Percentiles rank a stretch among this genome's conserved stretches.
Evolutionary conservation across 1,284 basidiomycete species (phyloP).

Genomic region (Ustilago bromivora): DNA sequence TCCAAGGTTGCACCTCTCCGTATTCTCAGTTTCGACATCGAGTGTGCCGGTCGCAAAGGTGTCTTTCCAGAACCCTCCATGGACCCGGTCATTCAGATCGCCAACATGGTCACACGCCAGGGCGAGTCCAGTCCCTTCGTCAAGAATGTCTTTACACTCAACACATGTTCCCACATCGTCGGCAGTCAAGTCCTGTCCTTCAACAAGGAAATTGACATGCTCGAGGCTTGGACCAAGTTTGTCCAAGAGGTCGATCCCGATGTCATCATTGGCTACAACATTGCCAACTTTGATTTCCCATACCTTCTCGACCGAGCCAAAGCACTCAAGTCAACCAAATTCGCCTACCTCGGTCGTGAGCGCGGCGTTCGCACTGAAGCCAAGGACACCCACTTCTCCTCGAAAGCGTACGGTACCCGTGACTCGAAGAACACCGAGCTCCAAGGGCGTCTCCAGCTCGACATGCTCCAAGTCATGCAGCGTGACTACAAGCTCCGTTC

Average conservation of each 20-base stretch:
- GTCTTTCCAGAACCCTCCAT: constrained; percentile 66
- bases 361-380: constrained; percentile 64
- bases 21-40: constrained; percentile 69
- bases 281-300: constrained; percentile 69
- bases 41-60: constrained; percentile 69
- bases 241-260: constrained; percentile 68
- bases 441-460: constrained; percentile 68
- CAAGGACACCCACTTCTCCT: constrained; percentile 69
- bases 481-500: constrained; percentile 69
- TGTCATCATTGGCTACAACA: constrained; percentile 69
- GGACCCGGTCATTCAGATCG: constrained; percentile 69
- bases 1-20: constrained; percentile 67
- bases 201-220: constrained; percentile 64
- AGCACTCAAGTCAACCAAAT: constrained; percentile 63
- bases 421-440: constrained; percentile 69
- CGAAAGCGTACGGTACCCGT: constrained; percentile 69
- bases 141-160: constrained; percentile 69
- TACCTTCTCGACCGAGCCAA: constrained; percentile 69
- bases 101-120: constrained; percentile 69
- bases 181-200: constrained; percentile 67
- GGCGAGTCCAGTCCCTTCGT: constrained; percentile 67
- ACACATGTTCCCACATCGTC: constrained; percentile 67
- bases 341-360: constrained; percentile 67
- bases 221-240: constrained; percentile 67
- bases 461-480: constrained; percentile 70